These are phyloP conservation scores for Apophysomyces trapeziformis DNA, from an alignment of 371 early-diverging fungal species.

Conservation along the genomic window DNA sequence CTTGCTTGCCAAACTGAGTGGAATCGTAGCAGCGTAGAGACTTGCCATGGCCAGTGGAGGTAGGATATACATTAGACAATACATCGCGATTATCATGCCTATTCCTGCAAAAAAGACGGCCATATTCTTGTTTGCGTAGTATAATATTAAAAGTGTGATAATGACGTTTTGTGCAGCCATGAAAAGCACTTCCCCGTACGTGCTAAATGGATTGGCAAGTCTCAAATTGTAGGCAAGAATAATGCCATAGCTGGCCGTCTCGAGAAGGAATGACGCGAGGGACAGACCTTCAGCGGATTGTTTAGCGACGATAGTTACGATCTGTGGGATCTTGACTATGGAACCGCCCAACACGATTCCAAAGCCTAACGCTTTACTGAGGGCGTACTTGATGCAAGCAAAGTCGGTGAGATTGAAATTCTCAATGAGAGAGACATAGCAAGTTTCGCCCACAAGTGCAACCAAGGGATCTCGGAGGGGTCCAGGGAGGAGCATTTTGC, in stretches of 20 bases:
- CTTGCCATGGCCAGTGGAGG: conserved; percentile 51
- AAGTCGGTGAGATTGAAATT: conserved; percentile 67
- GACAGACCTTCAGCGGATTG: conserved; percentile 83
- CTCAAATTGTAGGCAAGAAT: conserved; percentile 86
- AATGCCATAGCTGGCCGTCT: conserved; percentile 80
- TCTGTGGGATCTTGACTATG: conserved; percentile 96
- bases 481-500: conserved; percentile 44
- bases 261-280: conserved; percentile 78
- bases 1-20: conserved; percentile 76
- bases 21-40: conserved; percentile 80
- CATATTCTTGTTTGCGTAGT: conserved; percentile 50
- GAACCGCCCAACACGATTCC: conserved; percentile 91
- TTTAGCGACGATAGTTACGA: conserved; percentile 82
- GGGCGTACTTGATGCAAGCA: conserved; percentile 77
- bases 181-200: conserved; percentile 88
- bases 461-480: conserved; percentile 59
- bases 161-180: conserved; percentile 80
- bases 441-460: conserved; percentile 69
- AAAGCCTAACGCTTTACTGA: conserved; percentile 90
- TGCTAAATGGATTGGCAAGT: conserved; percentile 84
- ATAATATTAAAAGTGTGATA: conserved; percentile 73
- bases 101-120: conserved; percentile 31
- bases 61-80: conserved; percentile 57
- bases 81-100: conserved; percentile 36
- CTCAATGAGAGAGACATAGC: conserved; percentile 72